Evolutionary conservation across 495 filamentous ascomycete genomes (phyloP).

Genomic region (Hypoxylon lenormandii): DNA sequence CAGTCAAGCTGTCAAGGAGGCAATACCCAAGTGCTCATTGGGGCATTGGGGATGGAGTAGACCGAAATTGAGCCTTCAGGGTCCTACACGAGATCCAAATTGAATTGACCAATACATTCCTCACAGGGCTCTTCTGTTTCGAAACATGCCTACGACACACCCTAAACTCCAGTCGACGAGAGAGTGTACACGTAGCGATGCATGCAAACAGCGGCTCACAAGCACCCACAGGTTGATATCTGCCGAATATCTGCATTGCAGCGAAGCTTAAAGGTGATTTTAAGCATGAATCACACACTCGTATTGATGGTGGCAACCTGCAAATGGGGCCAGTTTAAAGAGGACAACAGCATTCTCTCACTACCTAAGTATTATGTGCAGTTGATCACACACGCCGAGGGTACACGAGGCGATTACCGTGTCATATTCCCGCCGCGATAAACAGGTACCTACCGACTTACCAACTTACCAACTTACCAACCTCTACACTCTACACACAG

Average conservation of each 20-base stretch:
- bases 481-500: too few species aligned
- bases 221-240: slow-evolving; percentile 28
- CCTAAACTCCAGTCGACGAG: slow-evolving; percentile 15
- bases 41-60: slow-evolving; percentile 3
- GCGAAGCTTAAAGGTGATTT: slow-evolving; percentile 27
- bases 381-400: slow-evolving; percentile 37
- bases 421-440: slow-evolving; percentile 23
- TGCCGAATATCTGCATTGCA: slow-evolving; percentile 44
- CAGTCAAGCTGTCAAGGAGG: slow-evolving; percentile 22
- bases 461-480: too few species aligned
- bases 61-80: slow-evolving; percentile 25
- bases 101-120: slow-evolving; percentile 30
- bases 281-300: slow-evolving; percentile 42
- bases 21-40: slow-evolving; percentile 9
- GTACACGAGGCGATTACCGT: slow-evolving; percentile 29
- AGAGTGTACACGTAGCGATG: slow-evolving; percentile 33
- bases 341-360: background rate
- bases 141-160: slow-evolving; percentile 35
- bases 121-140: slow-evolving; percentile 27
- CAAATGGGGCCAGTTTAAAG: slow-evolving; percentile 21
- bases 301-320: slow-evolving; percentile 21
- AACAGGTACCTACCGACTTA: too few species aligned
- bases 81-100: slow-evolving; percentile 24
- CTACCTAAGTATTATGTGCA: slow-evolving; percentile 11
- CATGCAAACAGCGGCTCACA: slow-evolving; percentile 26